Conservation (phyloP, 169 alveolate genomes). For the Eimeria zaria region DNA sequence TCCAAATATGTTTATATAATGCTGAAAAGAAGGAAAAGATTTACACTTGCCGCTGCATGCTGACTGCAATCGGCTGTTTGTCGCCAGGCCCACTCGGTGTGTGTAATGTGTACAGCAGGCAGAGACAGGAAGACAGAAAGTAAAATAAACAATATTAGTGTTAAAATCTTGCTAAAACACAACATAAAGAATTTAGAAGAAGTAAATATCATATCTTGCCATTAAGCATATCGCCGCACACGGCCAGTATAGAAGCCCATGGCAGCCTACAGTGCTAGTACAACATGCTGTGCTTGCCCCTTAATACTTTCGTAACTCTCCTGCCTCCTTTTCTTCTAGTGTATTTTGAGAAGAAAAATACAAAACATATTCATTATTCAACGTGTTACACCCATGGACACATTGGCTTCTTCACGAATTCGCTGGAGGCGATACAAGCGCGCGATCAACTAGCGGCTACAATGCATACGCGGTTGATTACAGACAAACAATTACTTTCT, state of each 20-base stretch:
- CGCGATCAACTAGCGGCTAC: not conserved
- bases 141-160: not conserved
- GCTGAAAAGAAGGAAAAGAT: not conserved
- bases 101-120: not conserved
- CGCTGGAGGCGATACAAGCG: not conserved
- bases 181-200: not conserved
- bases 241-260: not conserved
- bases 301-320: not conserved
- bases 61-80: constrained; percentile 10
- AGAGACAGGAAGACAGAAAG: not conserved
- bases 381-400: not conserved
- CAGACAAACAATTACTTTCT: no score
- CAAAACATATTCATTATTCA: not conserved
- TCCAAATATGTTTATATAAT: not conserved
- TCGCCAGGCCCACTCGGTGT: constrained; percentile 24
- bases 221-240: not conserved
- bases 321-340: not conserved
- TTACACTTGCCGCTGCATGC: not conserved
- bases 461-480: no score
- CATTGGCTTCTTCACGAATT: not conserved
- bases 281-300: not conserved
- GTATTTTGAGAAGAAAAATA: not conserved
- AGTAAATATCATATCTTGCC: not conserved
- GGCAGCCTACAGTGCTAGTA: not conserved
- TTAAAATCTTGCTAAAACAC: not conserved